These are phyloP conservation scores for Ophiostoma piceae DNA, from an alignment of 2,329 filamentous ascomycete species.

Conservation along the genomic window DNA sequence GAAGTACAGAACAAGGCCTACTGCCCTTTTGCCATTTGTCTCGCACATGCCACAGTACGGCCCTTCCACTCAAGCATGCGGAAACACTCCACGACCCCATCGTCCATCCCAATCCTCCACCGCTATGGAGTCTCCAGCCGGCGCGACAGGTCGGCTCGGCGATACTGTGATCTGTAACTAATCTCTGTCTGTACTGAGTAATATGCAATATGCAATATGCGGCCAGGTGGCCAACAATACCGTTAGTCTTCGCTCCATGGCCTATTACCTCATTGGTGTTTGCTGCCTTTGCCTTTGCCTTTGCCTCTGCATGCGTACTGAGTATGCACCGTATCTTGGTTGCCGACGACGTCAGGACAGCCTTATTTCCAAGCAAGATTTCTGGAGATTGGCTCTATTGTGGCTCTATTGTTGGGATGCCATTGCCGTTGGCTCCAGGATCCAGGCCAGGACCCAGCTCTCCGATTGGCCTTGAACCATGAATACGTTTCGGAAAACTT, in stretches of 20 bases:
- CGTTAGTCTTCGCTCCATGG: not conserved
- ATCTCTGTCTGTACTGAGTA: not conserved
- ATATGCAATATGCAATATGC: not conserved
- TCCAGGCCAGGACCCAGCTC: not conserved
- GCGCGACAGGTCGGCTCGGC: not conserved
- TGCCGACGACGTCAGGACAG: not conserved
- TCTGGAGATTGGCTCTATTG: not conserved
- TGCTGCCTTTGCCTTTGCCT: not conserved
- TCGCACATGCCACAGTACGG: slow-evolving; percentile 1
- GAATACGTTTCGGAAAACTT: not conserved
- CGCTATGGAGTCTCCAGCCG: not conserved
- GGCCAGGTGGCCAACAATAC: not conserved
- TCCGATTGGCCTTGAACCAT: not conserved
- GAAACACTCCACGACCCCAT: not conserved
- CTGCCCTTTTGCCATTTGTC: not conserved
- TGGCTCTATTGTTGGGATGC: not conserved
- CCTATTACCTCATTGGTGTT: not conserved
- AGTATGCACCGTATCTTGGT: not conserved
- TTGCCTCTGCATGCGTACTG: not conserved
- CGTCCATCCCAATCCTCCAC: not conserved
- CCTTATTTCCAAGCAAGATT: not conserved
- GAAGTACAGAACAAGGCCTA: not conserved
- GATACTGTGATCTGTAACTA: not conserved
- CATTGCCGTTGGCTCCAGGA: not conserved
- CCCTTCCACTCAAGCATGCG: not conserved